These are phyloP conservation scores for Paramecium sexaurelia DNA, from an alignment of 73 alveolate species.

Conservation along the genomic window DNA sequence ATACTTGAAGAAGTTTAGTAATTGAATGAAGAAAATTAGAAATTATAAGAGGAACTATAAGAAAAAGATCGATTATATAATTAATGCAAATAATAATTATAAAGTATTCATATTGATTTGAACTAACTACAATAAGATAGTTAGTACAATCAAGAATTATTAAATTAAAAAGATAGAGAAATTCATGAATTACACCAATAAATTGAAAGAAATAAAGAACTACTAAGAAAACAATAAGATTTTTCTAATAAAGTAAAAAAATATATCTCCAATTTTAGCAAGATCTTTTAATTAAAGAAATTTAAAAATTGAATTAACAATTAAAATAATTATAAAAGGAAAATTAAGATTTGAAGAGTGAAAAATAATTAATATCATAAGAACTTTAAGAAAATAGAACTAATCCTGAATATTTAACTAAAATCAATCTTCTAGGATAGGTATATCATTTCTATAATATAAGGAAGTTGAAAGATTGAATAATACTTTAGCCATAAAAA, in stretches of 20 bases:
- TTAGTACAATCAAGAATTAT: background rate
- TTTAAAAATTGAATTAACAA: background rate
- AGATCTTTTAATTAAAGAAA: background rate
- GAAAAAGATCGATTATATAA: background rate
- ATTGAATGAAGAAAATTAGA: background rate
- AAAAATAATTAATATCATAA: background rate
- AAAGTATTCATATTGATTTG: background rate
- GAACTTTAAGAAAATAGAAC: background rate
- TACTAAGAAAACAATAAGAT: background rate
- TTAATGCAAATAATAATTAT: background rate
- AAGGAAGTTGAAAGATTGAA: constrained; percentile 43
- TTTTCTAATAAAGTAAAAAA: background rate
- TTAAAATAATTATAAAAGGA: background rate
- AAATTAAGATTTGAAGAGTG: background rate
- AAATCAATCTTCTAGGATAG: constrained; percentile 39
- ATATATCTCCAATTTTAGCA: background rate
- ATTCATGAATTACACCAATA: background rate
- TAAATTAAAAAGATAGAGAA: constrained; percentile 13
- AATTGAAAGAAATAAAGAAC: background rate
- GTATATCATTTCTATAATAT: background rate
- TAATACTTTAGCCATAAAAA: constrained; percentile 23
- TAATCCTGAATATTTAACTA: background rate
- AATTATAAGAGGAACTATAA: background rate
- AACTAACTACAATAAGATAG: background rate
- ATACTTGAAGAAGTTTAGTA: background rate